phyloP scores from a whole-genome alignment of 225 moss, liverwort and hornwort species.

The Physcomitrium patens region DNA sequence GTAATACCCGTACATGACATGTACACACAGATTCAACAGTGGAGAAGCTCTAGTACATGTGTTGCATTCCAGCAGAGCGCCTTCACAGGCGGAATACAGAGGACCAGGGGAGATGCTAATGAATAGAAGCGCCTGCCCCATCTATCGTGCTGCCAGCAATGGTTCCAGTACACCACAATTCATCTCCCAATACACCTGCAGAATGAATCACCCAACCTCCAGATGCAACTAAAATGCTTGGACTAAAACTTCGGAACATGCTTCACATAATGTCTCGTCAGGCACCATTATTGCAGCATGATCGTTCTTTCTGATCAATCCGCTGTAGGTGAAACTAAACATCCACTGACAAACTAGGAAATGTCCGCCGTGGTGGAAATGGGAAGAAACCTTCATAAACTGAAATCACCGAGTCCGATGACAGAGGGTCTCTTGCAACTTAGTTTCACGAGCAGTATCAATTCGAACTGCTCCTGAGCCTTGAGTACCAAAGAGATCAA shows the following conservation, averaged over 20 bases:
- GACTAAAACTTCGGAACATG: not conserved
- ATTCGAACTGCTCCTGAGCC: conserved; percentile 31
- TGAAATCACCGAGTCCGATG: conserved; percentile 14
- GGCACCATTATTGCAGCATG: conserved; percentile 33
- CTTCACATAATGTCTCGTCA: not conserved
- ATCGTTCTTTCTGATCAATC: conserved; percentile 27
- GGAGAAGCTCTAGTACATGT: too few relatives aligned
- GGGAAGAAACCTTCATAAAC: conserved; percentile 17
- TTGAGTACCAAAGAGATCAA: conserved; percentile 23
- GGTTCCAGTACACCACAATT: too few relatives aligned
- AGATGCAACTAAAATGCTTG: not conserved
- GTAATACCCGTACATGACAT: too few relatives aligned
- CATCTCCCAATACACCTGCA: not conserved
- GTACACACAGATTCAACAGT: too few relatives aligned
- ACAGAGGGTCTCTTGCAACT: conserved; percentile 28
- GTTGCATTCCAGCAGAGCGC: too few relatives aligned
- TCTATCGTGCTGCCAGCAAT: too few relatives aligned
- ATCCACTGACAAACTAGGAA: conserved; percentile 16
- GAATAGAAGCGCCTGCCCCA: too few relatives aligned
- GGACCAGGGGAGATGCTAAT: too few relatives aligned
- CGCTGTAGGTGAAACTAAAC: conserved; percentile 4
- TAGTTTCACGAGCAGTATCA: conserved; percentile 20
- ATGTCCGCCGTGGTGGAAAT: conserved; percentile 12
- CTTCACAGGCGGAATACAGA: too few relatives aligned
- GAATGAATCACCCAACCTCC: not conserved